Evolutionary conservation across 108 stramenopile species (phyloP).

Genomic region (Cyclotella cryptica): DNA sequence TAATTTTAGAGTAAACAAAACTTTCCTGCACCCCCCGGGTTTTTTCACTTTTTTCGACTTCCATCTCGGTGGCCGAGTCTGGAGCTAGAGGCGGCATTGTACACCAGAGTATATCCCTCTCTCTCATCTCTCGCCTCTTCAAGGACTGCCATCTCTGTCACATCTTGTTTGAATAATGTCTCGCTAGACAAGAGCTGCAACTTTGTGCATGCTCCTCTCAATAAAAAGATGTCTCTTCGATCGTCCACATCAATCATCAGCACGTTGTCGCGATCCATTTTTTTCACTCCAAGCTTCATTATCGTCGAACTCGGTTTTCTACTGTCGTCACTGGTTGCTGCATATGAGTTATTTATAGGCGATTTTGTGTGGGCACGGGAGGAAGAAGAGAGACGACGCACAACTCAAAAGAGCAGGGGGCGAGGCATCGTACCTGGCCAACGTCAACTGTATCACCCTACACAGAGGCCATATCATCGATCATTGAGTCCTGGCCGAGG

Average conservation of each 20-base stretch:
- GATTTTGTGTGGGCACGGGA: slow-evolving; percentile 42
- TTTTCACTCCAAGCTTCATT: slow-evolving; percentile 44
- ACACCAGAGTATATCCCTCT: no score
- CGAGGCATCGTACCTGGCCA: slow-evolving; percentile 22
- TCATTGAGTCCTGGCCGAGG: slow-evolving; percentile 40
- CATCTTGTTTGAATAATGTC: no score
- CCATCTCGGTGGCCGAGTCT: no score
- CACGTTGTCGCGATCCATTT: slow-evolving; percentile 5
- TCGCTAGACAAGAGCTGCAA: no score
- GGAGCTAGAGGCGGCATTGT: no score
- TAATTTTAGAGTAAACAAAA: no score
- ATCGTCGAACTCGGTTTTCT: slow-evolving; percentile 42
- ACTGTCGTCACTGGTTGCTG: slow-evolving; percentile 20
- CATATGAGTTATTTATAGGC: slow-evolving; percentile 45
- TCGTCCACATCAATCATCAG: background rate
- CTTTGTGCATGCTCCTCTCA: no score
- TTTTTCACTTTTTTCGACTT: no score
- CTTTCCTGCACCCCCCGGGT: no score
- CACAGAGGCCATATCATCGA: slow-evolving; percentile 18
- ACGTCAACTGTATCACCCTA: slow-evolving; percentile 11
- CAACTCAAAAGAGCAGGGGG: slow-evolving; percentile 24
- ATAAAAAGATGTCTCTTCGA: no score
- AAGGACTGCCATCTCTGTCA: no score
- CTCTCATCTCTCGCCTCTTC: no score
- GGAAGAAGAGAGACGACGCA: slow-evolving; percentile 31